phyloP scores from a whole-genome alignment of 1,284 basidiomycete genomes.

The Trichosporon sp. region DNA sequence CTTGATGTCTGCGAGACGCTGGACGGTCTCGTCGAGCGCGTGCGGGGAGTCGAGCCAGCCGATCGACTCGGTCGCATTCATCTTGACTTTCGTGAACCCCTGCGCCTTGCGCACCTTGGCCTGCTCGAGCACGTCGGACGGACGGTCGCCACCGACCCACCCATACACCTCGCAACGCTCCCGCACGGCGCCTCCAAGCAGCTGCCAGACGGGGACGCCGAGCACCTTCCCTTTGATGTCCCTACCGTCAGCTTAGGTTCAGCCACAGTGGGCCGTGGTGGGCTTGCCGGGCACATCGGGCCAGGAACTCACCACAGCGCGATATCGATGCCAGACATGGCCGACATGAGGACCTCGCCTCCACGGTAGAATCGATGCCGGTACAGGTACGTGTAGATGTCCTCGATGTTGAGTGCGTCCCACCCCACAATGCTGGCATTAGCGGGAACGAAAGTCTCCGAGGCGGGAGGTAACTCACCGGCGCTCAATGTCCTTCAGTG shows the following conservation, averaged over 20 bases:
- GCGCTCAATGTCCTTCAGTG: slow-evolving; percentile 65
- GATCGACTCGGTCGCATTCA: slow-evolving; percentile 62
- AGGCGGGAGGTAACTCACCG: slow-evolving; percentile 53
- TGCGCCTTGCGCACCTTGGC: slow-evolving; percentile 67
- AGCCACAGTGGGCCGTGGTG: slow-evolving; percentile 3
- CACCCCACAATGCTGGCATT: slow-evolving; percentile 58
- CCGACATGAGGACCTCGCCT: slow-evolving; percentile 69
- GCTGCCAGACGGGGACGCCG: slow-evolving; percentile 72
- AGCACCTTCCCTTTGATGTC: slow-evolving; percentile 79
- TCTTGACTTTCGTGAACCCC: slow-evolving; percentile 72
- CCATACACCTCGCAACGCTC: slow-evolving; percentile 55
- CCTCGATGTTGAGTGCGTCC: slow-evolving; percentile 71
- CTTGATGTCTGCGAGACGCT: slow-evolving; percentile 67
- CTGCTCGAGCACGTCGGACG: slow-evolving; percentile 65
- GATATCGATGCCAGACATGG: slow-evolving; percentile 61
- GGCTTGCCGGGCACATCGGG: slow-evolving; percentile 52
- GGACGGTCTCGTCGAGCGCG: slow-evolving; percentile 64
- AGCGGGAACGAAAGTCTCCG: slow-evolving; percentile 14
- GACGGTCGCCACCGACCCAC: slow-evolving; percentile 64
- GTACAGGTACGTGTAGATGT: slow-evolving; percentile 63
- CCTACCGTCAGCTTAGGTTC: slow-evolving; percentile 57
- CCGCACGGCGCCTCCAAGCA: slow-evolving; percentile 71
- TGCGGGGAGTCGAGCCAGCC: slow-evolving; percentile 61
- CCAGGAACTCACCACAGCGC: slow-evolving; percentile 57
- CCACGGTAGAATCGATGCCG: slow-evolving; percentile 72